Base-by-base conservation (phyloP, 495 filamentous ascomycete genomes). In the Annulohypoxylon stygium region DNA sequence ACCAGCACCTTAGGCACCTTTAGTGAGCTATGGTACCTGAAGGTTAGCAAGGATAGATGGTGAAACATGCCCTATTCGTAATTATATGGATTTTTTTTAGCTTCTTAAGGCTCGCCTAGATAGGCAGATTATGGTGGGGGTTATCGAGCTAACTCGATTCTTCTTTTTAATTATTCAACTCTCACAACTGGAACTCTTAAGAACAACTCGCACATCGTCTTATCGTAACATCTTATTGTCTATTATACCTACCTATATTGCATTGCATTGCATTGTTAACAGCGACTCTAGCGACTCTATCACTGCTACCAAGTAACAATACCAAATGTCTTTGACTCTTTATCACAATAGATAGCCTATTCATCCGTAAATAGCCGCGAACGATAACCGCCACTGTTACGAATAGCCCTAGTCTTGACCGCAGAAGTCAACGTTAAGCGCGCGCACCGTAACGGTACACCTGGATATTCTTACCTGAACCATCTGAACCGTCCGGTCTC, bases 41-140 rank as follows among this genome's bases (percentile, higher is more conserved):
- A 11, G 54, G 41, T 61, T 41, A 41, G 20, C 71, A 65, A 55
- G 66, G 71, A 47, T 62, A 43, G 0, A 70, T 74, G 55, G 66
- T 74, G 71, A 74, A 67, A 74, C 71, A 51, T 48, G 14, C 26
- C 39, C 36, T 69, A 55, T 30, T 30, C 30, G 30, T 30, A 23
- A 23, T 23, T 23, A 23, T 23, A 23, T 23, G 30, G 30, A 30
- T 14, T 8, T 58, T 37, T 37, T 12, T 37, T 12, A 41, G 1
- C 16, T 47, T 37, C 54, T 47, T 20, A 47, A 20, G 18, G 43
- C 43, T 47, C 43, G n/a, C 43, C 43, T 47, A 47, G 9, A 67
- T 67, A 43, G 37, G 39, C 36, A 10, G 36, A 39, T 39, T 18
- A 51, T 23, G 20, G 20, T 23, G 20, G 20, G 20, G 20, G 20